These are phyloP conservation scores for Aleurites moluccanus DNA, from an alignment of 441 rosid species.

Conservation along the genomic window DNA sequence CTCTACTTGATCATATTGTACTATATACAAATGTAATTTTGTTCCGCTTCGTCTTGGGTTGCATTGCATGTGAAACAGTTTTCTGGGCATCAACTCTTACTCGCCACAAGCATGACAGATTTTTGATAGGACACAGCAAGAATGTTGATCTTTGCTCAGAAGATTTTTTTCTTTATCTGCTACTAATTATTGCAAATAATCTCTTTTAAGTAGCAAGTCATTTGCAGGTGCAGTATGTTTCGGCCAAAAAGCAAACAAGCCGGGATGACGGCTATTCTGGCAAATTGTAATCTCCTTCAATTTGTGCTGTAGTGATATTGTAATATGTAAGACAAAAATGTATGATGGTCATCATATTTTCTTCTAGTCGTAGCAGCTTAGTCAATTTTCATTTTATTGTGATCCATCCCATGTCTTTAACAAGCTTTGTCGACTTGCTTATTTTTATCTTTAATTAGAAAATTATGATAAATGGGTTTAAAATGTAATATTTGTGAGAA, in stretches of 20 bases:
- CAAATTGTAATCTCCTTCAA: neutral
- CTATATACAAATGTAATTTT: neutral
- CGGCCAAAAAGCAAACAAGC: neutral
- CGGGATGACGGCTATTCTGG: neutral
- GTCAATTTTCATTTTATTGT: neutral
- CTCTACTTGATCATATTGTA: slow-evolving; percentile 16
- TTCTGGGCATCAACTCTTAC: slow-evolving; percentile 2
- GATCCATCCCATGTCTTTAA: neutral
- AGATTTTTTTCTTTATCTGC: neutral
- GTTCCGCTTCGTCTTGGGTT: neutral
- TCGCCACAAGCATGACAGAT: neutral
- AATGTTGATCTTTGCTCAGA: neutral
- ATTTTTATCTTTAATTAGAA: neutral
- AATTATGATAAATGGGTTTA: neutral
- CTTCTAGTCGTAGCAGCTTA: neutral
- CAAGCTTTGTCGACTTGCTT: neutral
- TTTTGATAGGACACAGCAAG: neutral
- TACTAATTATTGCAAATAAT: neutral
- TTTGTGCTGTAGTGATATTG: neutral
- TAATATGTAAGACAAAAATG: neutral
- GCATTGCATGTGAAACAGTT: neutral
- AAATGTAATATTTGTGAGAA: neutral
- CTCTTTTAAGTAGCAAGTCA: neutral
- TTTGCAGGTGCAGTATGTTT: slow-evolving; percentile 2
- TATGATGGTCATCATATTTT: neutral